A percentile compares a stretch with the other conserved stretches of the same genome.
Evolutionary conservation across 1,284 basidiomycete genomes (phyloP).

Genomic region (Cryptococcus hybrid): DNA sequence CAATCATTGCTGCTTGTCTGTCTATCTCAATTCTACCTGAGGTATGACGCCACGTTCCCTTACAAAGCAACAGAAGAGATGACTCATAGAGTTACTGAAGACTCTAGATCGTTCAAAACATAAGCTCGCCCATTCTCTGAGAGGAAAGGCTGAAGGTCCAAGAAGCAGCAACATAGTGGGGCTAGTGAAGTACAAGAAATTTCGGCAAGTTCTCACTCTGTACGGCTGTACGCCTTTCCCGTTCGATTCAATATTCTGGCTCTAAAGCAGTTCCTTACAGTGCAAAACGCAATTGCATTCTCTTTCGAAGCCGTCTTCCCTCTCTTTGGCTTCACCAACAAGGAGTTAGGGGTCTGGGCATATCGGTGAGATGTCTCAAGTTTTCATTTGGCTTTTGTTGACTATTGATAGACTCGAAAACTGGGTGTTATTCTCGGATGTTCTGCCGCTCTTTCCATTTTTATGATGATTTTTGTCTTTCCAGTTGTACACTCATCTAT

Average conservation of each 20-base stretch:
- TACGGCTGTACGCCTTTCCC: conserved; percentile 27
- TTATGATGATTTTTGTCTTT: conserved; percentile 38
- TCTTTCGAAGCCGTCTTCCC: conserved; percentile 41
- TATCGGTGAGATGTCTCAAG: conserved; percentile 20
- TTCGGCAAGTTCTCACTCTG: conserved; percentile 30
- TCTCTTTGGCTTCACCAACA: conserved; percentile 35
- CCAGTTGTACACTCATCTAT: conserved; percentile 27
- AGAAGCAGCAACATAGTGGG: conserved; percentile 20
- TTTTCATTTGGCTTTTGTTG: not conserved
- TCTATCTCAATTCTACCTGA: conserved; percentile 32
- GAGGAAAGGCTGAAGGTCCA: conserved; percentile 4
- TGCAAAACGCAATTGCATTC: conserved; percentile 33
- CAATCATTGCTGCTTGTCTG: conserved; percentile 17
- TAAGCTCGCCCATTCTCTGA: not conserved
- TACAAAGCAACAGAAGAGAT: not conserved
- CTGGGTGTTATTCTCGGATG: conserved; percentile 35
- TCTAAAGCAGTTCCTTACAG: conserved; percentile 6
- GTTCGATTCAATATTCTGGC: not conserved
- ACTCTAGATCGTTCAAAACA: conserved; percentile 5
- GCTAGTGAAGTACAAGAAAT: conserved; percentile 24
- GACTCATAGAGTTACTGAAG: not conserved
- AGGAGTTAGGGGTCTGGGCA: conserved; percentile 34
- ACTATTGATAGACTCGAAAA: conserved; percentile 23
- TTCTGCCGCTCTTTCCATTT: conserved; percentile 32
- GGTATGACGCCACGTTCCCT: conserved; percentile 12